These are phyloP conservation scores for Pterulicium gracile DNA, from an alignment of 1,284 basidiomycete species.

Conservation along the genomic window DNA sequence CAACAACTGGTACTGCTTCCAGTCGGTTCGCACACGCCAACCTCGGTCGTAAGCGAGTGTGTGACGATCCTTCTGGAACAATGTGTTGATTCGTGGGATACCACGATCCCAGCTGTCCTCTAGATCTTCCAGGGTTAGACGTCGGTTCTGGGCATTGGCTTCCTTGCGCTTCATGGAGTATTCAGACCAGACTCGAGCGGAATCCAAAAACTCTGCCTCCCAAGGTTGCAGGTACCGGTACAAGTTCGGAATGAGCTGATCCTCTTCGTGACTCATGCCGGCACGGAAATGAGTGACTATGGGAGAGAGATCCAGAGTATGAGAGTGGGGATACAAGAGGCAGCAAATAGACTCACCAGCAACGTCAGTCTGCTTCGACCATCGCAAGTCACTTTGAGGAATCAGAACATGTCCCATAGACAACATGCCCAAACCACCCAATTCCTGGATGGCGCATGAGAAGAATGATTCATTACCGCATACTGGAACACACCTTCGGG, in stretches of 20 bases:
- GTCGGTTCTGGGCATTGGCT: slow-evolving; percentile 94
- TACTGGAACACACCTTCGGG: slow-evolving; percentile 48
- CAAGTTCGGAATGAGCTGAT: slow-evolving; percentile 92
- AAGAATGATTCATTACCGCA: slow-evolving; percentile 2
- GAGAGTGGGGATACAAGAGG: slow-evolving; percentile 7
- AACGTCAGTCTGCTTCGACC: slow-evolving; percentile 98
- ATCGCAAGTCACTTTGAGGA: slow-evolving; percentile 92
- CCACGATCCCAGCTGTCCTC: slow-evolving; percentile 98
- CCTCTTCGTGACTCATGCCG: slow-evolving; percentile 93
- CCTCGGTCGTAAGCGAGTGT: slow-evolving; percentile 98
- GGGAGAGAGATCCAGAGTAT: slow-evolving; percentile 8
- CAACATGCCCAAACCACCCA: slow-evolving; percentile 97
- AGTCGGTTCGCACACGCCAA: slow-evolving; percentile 92
- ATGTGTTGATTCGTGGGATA: slow-evolving; percentile 94
- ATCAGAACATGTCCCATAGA: slow-evolving; percentile 99
- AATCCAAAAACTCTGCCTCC: slow-evolving; percentile 98
- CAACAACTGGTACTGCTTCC: slow-evolving; percentile 94
- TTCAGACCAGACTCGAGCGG: slow-evolving; percentile 97
- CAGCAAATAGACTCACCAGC: slow-evolving; percentile 40
- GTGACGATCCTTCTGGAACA: slow-evolving; percentile 97
- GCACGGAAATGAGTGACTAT: slow-evolving; percentile 92
- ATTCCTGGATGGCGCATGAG: slow-evolving; percentile 41
- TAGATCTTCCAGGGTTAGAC: slow-evolving; percentile 92
- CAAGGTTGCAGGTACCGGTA: slow-evolving; percentile 98
- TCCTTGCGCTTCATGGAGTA: slow-evolving; percentile 99